Percentiles rank a stretch among this genome's conserved stretches.
These are phyloP conservation scores for Cryptosporidium meleagridis DNA, from an alignment of 169 alveolate species.

Conservation along the genomic window DNA sequence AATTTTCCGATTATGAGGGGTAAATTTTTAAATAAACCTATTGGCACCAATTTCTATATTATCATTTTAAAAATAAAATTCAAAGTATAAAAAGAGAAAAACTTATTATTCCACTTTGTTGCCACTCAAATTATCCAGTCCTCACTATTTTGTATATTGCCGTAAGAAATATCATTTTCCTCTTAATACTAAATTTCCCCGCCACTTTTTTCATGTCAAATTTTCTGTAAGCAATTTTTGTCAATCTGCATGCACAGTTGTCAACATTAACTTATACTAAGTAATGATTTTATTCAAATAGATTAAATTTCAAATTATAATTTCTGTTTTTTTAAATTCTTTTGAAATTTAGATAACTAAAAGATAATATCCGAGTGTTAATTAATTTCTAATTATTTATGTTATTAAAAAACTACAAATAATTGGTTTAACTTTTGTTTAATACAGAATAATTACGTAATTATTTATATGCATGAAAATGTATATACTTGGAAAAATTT, in stretches of 20 bases:
- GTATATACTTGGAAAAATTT: no score
- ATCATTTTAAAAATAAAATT: neutral
- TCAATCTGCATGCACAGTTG: neutral
- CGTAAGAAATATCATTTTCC: neutral
- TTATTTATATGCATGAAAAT: neutral
- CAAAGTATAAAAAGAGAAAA: neutral
- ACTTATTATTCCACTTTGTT: neutral
- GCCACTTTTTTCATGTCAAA: neutral
- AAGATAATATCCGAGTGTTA: no score
- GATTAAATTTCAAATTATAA: neutral
- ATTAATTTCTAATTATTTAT: neutral
- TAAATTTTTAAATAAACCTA: neutral
- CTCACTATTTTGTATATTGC: neutral
- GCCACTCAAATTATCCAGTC: neutral
- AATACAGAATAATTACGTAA: no score
- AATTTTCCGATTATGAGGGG: slow-evolving; percentile 16
- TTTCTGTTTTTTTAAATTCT: neutral
- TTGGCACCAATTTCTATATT: neutral
- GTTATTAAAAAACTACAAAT: no score
- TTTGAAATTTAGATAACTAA: neutral
- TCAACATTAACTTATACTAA: neutral
- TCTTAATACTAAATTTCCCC: neutral
- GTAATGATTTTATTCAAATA: neutral
- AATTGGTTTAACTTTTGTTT: no score
- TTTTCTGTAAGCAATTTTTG: neutral